Percentiles rank a stretch among this genome's conserved stretches.
Evolutionary conservation across 2,329 filamentous ascomycete genomes (phyloP).

Genomic region (Ilyonectria sp.): DNA sequence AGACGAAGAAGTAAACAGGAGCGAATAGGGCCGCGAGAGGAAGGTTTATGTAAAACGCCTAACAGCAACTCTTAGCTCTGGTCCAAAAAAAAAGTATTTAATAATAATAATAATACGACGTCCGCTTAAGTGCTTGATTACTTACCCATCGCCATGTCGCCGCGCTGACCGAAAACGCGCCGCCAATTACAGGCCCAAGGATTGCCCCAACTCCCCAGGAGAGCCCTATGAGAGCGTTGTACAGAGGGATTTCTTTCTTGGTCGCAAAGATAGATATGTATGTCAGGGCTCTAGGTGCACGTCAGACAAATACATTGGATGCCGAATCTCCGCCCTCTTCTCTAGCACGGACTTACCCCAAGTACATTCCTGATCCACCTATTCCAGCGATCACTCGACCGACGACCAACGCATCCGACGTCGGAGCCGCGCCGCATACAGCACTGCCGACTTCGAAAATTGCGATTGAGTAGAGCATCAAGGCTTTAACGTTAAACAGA

Average conservation of each 20-base stretch:
- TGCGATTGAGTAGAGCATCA: conserved; percentile 39
- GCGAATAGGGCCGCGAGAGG: conserved; percentile 55
- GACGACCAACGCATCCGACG: conserved; percentile 60
- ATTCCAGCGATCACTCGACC: conserved; percentile 59
- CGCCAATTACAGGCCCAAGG: conserved; percentile 61
- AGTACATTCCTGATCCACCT: conserved; percentile 55
- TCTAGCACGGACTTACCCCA: conserved; percentile 10
- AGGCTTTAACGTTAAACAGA: conserved; percentile 43
- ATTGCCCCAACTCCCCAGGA: conserved; percentile 59
- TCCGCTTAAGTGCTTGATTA: background rate
- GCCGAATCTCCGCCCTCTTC: no score
- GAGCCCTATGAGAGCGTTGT: conserved; percentile 39
- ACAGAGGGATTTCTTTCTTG: conserved; percentile 29
- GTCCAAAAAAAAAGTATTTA: no score
- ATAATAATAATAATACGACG: background rate
- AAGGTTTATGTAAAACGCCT: conserved; percentile 68
- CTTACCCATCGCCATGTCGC: conserved; percentile 58
- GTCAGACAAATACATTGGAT: no score
- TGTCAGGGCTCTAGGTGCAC: no score
- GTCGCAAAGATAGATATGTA: no score
- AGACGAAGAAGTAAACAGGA: conserved; percentile 60
- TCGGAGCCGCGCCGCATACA: conserved; percentile 58
- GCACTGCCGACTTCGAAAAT: conserved; percentile 48
- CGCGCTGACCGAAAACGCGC: conserved; percentile 57
- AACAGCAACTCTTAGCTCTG: background rate